Conservation (phyloP, 2,329 filamentous ascomycete genomes). For the Calonectria henricotiae region DNA sequence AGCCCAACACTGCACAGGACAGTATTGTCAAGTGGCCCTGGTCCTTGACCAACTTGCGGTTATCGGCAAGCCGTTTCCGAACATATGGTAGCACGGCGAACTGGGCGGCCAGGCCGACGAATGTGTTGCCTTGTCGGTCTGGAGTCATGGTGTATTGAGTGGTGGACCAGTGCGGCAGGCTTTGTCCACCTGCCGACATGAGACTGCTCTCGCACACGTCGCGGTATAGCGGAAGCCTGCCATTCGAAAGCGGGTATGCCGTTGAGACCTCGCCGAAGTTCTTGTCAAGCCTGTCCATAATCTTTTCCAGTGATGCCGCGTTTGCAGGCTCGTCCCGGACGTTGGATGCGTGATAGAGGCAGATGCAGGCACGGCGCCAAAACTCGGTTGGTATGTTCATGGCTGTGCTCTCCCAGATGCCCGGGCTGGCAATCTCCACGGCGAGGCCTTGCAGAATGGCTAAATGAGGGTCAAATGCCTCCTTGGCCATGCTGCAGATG, state of each 20-base stretch:
- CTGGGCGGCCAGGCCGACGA: conserved; percentile 1
- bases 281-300: conserved; percentile 7
- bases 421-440: neutral
- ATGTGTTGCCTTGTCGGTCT: neutral
- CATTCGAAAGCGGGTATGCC: conserved; percentile 5
- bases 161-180: conserved; percentile 4
- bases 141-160: conserved; percentile 13
- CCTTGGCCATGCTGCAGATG: conserved; percentile 3
- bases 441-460: neutral
- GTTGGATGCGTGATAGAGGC: conserved; percentile 12
- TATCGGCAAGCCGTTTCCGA: neutral
- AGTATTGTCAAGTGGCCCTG: neutral
- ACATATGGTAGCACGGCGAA: conserved; percentile 14
- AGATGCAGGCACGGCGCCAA: conserved; percentile 19
- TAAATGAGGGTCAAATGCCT: conserved; percentile 1
- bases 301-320: neutral
- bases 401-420: neutral
- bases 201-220: neutral
- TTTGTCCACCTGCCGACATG: neutral
- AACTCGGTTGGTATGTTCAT: conserved; percentile 17
- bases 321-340: neutral
- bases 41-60: conserved; percentile 14
- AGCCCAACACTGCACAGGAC: conserved; percentile 11
- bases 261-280: neutral
- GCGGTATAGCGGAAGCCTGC: neutral